Evolutionary conservation across 441 rosid species (phyloP).

Genomic region (Pelargonium myrrhifolium): DNA sequence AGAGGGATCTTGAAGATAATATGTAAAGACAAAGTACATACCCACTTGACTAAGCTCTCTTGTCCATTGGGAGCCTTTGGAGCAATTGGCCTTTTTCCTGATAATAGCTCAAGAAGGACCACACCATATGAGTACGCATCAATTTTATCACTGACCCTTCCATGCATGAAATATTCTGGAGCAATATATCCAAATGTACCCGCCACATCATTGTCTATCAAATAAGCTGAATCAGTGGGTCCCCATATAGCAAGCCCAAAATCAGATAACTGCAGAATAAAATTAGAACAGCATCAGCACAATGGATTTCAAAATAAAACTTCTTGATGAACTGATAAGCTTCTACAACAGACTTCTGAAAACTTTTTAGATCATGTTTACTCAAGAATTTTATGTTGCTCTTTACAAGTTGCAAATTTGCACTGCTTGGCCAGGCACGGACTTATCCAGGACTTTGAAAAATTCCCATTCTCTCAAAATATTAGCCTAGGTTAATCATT

Average conservation of each 20-base stretch:
- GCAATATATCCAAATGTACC: slow-evolving; percentile 97
- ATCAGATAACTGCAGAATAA: slow-evolving; percentile 50
- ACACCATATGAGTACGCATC: slow-evolving; percentile 91
- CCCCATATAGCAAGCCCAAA: slow-evolving; percentile 79
- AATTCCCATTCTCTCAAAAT: not conserved
- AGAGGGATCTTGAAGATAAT: slow-evolving; percentile 1
- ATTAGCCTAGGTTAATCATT: not conserved
- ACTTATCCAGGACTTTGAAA: not conserved
- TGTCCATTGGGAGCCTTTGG: slow-evolving; percentile 48
- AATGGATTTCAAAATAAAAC: not conserved
- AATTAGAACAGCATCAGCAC: not conserved
- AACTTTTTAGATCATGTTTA: not conserved
- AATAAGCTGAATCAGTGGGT: slow-evolving; percentile 32
- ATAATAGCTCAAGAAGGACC: slow-evolving; percentile 82
- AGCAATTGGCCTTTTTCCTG: slow-evolving; percentile 75
- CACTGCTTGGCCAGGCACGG: not conserved
- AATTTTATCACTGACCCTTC: slow-evolving; percentile 75
- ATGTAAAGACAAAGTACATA: slow-evolving; percentile 26
- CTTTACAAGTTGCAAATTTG: not conserved
- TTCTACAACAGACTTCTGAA: not conserved
- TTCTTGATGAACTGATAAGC: not conserved
- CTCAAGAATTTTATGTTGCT: not conserved
- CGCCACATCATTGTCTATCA: slow-evolving; percentile 51
- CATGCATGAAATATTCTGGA: slow-evolving; percentile 89
- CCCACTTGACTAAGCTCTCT: slow-evolving; percentile 93